Evolutionary conservation across 352 stramenopile genomes (phyloP), one percentile per base, ranked within the genome.

Genomic region (Bremia lactucae): DNA sequence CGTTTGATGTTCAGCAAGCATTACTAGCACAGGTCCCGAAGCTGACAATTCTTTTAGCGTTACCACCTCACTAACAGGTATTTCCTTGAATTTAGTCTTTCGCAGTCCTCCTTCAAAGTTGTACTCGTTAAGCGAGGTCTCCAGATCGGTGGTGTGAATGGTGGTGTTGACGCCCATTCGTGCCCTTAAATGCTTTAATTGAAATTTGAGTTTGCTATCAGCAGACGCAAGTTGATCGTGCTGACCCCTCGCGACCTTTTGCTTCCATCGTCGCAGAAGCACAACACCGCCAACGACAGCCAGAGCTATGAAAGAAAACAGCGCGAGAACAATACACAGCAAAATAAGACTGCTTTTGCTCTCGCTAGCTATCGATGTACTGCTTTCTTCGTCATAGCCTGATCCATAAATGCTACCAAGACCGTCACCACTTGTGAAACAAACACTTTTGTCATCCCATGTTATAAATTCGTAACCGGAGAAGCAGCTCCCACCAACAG

Each of bases 1-100:
- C 15, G 65, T 67, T 31, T 65, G 52, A 50, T 70, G 68, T 36
- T 79, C 47, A 19, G 52, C 75, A 14, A 72, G 36, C 0, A 49
- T 69, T 1, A 85, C 66, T n/a, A 42, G 51, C 6, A 85, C 60
- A 6, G 64, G 62, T 4, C 66, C 68, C 8, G 65, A 71, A 18
- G 44, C 49, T n/a, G 70, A 59, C 11, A 87, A 42, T 9, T 76
- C 33, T 3, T 58, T 52, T 1, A 70, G 46, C 14, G 72, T 44
- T 2, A 61, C 51, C 10, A 87, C 44, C 19, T 80, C 67, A 0
- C 44, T 25, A 0, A 45, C 31, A 2, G 61, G 54, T 16, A 87
- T 83, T 19, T 83, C 72, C 22, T 64, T 65, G 45, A 83, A 83
- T 13, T 55, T 70, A 22, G 68, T 58, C 45, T 82, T 75, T 16